Evolutionary conservation across 306 rosid genomes (phyloP), one percentile per base, ranked within the genome.

Genomic region (Cucurbita pepo): DNA sequence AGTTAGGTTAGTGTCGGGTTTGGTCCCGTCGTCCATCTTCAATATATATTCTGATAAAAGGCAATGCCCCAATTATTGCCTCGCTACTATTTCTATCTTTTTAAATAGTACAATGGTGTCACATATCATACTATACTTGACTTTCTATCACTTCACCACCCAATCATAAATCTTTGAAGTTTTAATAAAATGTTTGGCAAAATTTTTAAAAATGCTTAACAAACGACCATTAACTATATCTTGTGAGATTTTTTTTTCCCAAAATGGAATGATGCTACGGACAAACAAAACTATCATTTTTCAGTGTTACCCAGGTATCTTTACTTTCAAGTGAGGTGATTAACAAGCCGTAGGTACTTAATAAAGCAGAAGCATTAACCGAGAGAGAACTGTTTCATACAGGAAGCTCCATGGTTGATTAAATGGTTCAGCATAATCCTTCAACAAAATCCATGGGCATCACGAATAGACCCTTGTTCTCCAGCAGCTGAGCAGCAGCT

Each of bases 401-500:
- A 64, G 21, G 48, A 14, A 37, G 14, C 47, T 37, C 48, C 69
- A 34, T 34, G 45, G 69, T 12, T 43, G 71, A 16, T 43, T 18
- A 40, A 41, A 64, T 43, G 55, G 40, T 82, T 75, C 81, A 81
- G 78, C 25, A 45, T 34, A 86, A 55, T 43, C 83, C 88, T 74
- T 83, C 77, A 69, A 76, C 81, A 78, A 83, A 77, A 78, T 82
- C 79, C 72, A 84, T 69, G 43, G 98, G 96, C 84, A 84, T 58
- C 66, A 90, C 69, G 64, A 77, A 79, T 75, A 92, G 89, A 75
- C 96, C 98, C 82, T 85, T 85, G 7, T 63, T 83, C 84, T 85
- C 88, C 81, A 92, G 79, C 62, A 92, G 87, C 83, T 83, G 83
- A 55, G 73, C 79, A 10, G 92, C 92, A 40, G 83, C 89, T 48